These are phyloP conservation scores for Plasmodium sp. DNA, from an alignment of 169 alveolate genomes.

Conservation along the genomic window DNA sequence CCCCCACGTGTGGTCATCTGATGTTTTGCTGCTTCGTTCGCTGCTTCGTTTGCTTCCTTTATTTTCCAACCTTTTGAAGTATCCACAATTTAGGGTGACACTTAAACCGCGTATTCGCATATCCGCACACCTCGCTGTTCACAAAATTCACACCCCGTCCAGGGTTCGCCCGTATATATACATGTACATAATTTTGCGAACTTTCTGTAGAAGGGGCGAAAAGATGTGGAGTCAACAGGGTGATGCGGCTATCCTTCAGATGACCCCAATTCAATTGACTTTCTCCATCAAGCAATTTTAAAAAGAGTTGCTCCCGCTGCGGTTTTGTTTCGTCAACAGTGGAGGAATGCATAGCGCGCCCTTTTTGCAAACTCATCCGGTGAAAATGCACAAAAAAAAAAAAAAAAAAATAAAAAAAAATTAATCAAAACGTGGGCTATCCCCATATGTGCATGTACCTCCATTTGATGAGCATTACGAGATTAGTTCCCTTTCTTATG, in stretches of 20 bases:
- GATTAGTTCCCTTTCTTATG: background rate
- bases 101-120: background rate
- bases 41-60: background rate
- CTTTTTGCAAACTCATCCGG: background rate
- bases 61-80: background rate
- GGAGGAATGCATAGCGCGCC: background rate
- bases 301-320: background rate
- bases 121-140: background rate
- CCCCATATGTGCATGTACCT: background rate
- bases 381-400: background rate
- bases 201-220: background rate
- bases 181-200: background rate
- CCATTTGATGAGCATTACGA: background rate
- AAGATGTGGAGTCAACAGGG: background rate
- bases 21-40: background rate
- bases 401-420: conserved; percentile 1
- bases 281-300: background rate
- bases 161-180: background rate
- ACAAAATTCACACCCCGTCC: background rate
- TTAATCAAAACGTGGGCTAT: background rate
- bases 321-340: background rate
- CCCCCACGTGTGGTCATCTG: background rate
- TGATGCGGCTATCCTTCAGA: background rate
- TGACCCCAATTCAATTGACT: background rate
- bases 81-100: background rate